Evolutionary conservation across 2,329 filamentous ascomycete genomes (phyloP).

Genomic region (Venturia pyrina): DNA sequence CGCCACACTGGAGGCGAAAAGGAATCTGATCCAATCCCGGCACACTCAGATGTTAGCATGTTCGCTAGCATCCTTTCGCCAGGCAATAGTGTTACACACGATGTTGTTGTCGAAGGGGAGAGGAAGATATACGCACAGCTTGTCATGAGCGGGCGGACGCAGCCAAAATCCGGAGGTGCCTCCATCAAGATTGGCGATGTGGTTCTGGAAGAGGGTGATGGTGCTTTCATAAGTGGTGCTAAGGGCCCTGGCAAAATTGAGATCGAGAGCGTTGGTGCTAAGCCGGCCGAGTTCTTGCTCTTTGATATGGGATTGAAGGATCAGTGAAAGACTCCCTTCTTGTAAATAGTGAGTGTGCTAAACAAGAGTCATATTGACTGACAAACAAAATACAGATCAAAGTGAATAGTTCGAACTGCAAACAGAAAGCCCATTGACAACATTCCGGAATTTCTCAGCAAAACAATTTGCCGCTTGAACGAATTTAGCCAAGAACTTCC

Average conservation of each 20-base stretch:
- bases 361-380: not conserved
- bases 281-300: slow-evolving; percentile 37
- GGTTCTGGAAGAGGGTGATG: slow-evolving; percentile 66
- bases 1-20: slow-evolving; percentile 54
- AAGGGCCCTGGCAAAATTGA: slow-evolving; percentile 34
- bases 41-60: slow-evolving; percentile 80
- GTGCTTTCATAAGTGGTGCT: slow-evolving; percentile 57
- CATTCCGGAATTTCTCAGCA: no score
- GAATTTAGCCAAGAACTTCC: no score
- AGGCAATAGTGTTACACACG: slow-evolving; percentile 58
- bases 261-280: slow-evolving; percentile 37
- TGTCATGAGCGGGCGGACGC: slow-evolving; percentile 50
- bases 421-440: no score
- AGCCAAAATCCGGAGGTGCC: slow-evolving; percentile 58
- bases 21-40: slow-evolving; percentile 61
- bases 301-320: slow-evolving; percentile 35
- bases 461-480: no score
- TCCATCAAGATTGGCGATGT: slow-evolving; percentile 61
- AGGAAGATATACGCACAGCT: slow-evolving; percentile 73
- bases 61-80: slow-evolving; percentile 63
- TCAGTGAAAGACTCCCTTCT: not conserved
- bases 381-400: no score
- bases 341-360: not conserved
- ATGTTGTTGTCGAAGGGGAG: slow-evolving; percentile 52
- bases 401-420: no score